These are phyloP conservation scores for Kwoniella bestiolae DNA, from an alignment of 768 basidiomycete species.

Conservation along the genomic window DNA sequence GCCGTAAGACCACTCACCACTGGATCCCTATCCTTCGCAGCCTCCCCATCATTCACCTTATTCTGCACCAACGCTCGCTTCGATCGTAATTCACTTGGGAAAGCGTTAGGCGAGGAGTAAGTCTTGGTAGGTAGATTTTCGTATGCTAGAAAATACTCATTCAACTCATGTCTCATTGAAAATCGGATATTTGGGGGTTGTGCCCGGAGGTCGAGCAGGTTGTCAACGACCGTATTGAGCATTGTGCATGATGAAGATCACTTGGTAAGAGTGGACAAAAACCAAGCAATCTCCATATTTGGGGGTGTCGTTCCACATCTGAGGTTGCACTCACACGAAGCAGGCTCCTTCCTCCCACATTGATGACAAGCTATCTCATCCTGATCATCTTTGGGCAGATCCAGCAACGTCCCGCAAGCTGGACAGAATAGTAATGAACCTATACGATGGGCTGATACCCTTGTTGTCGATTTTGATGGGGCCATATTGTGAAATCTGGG, in stretches of 20 bases:
- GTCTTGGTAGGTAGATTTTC: conserved; percentile 89
- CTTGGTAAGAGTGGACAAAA: no score
- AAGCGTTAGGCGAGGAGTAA: conserved; percentile 88
- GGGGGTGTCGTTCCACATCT: no score
- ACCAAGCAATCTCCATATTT: no score
- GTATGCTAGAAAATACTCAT: conserved; percentile 73
- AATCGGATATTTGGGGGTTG: no score
- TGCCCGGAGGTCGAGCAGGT: no score
- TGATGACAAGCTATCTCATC: conserved; percentile 81
- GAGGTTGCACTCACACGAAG: conserved; percentile 71
- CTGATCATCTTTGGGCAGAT: conserved; percentile 75
- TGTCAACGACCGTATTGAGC: no score
- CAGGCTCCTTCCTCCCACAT: conserved; percentile 83
- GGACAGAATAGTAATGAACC: conserved; percentile 96
- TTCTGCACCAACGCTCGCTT: conserved; percentile 80
- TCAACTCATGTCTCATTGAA: no score
- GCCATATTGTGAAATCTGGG: neutral
- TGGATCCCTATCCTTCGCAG: conserved; percentile 56
- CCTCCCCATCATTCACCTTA: conserved; percentile 63
- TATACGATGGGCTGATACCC: conserved; percentile 54
- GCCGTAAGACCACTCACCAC: conserved; percentile 59
- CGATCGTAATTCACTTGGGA: conserved; percentile 84
- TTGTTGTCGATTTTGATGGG: conserved; percentile 1
- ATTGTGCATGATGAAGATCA: no score
- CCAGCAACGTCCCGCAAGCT: conserved; percentile 84